Conservation (phyloP, 805 yeast genomes). For the Cyberlindnera mrakii region DNA sequence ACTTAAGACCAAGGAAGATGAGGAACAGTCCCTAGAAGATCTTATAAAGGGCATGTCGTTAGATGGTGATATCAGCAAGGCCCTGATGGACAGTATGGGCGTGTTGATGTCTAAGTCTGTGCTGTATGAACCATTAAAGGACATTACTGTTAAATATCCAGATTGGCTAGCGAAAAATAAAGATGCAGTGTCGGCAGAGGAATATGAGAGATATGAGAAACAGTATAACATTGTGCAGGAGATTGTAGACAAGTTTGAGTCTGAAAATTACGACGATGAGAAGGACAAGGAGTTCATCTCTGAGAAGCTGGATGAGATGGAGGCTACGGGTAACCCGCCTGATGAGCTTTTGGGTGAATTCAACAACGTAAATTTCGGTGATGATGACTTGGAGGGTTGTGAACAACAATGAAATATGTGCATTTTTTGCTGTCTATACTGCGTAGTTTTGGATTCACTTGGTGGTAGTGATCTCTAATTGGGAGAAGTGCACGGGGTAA, state of each 20-base stretch:
- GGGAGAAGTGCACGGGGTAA: too few relatives aligned
- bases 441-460: too few relatives aligned
- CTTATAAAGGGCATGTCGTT: constrained; percentile 58
- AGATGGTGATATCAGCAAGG: constrained; percentile 42
- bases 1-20: constrained; percentile 54
- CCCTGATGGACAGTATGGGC: constrained; percentile 67
- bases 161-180: constrained; percentile 57
- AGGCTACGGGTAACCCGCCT: constrained; percentile 79
- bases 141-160: constrained; percentile 67
- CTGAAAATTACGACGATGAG: constrained; percentile 40
- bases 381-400: constrained; percentile 46
- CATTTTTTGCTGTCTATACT: neutral
- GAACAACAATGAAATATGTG: constrained; percentile 15
- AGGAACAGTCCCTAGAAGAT: constrained; percentile 50
- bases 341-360: constrained; percentile 59
- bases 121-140: constrained; percentile 82
- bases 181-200: constrained; percentile 32
- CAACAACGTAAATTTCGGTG: constrained; percentile 29
- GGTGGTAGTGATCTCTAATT: too few relatives aligned
- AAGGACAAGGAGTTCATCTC: constrained; percentile 46
- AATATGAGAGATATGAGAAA: constrained; percentile 45
- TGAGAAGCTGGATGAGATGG: constrained; percentile 56
- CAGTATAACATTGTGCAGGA: constrained; percentile 59
- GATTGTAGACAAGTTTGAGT: constrained; percentile 64
- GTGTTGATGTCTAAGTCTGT: constrained; percentile 83